Conservation (phyloP, 257 asterid genomes). For the Leptodermis oblonga region DNA sequence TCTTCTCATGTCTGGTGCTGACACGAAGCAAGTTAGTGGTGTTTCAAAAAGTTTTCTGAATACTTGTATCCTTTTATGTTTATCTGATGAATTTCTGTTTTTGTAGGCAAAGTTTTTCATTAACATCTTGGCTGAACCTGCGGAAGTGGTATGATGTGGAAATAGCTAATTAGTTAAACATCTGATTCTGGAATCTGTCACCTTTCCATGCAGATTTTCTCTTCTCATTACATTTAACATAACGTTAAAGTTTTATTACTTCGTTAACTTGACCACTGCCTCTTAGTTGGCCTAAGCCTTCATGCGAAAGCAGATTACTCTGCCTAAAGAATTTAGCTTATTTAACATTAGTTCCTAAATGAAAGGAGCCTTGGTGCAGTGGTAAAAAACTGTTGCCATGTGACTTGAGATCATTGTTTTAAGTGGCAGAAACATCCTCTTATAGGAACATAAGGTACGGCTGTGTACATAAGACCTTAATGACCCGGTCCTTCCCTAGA, state of each 20-base stretch:
- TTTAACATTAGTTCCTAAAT: not conserved
- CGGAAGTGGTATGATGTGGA: constrained; percentile 70
- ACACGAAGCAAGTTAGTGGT: constrained; percentile 72
- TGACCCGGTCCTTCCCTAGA: no score
- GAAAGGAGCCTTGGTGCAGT: no score
- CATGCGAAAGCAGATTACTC: not conserved
- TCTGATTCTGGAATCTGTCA: not conserved
- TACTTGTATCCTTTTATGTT: not conserved
- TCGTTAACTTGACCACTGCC: no score
- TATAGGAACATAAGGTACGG: no score
- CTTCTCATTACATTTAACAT: not conserved
- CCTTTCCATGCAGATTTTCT: not conserved
- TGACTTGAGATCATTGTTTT: no score
- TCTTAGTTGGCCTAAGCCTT: not conserved
- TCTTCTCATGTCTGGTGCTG: constrained; percentile 94
- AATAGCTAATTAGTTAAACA: not conserved
- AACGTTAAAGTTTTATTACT: not conserved
- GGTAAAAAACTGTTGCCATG: no score
- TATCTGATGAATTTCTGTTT: not conserved
- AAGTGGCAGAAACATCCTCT: no score
- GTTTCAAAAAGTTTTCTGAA: constrained; percentile 1
- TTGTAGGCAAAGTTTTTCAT: constrained; percentile 96
- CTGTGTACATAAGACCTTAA: no score
- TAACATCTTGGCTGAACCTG: constrained; percentile 92
- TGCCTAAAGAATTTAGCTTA: not conserved